A percentile compares a stretch with the other conserved stretches of the same genome.
Conservation (phyloP, 805 yeast genomes). For the Zygosaccharomyces gambellarensis region DNA sequence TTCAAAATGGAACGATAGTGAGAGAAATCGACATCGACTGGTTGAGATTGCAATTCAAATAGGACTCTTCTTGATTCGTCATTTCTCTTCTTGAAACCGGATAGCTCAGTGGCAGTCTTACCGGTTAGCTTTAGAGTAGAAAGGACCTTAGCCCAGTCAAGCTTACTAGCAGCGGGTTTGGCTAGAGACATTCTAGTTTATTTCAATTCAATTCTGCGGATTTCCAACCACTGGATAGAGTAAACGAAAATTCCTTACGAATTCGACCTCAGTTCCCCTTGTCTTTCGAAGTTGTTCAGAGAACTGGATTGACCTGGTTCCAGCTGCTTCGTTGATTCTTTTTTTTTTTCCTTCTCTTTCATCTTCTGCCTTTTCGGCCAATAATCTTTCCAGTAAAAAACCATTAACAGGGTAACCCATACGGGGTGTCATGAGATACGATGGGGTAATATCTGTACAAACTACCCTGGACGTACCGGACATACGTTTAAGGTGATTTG, state of each 20-base stretch:
- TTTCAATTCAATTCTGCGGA: neutral
- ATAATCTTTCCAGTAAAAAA: neutral
- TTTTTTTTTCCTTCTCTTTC: neutral
- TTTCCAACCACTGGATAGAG: neutral
- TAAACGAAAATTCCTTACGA: neutral
- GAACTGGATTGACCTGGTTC: neutral
- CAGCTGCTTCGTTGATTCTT: neutral
- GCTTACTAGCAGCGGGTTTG: constrained; percentile 67
- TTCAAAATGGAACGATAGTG: constrained; percentile 76
- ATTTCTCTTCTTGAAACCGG: constrained; percentile 95
- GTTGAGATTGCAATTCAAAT: constrained; percentile 63
- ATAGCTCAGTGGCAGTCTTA: constrained; percentile 78
- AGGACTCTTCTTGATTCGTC: constrained; percentile 92
- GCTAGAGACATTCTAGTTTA: constrained; percentile 31
- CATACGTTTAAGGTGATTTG: neutral
- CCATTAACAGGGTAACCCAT: neutral
- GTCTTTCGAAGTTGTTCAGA: neutral
- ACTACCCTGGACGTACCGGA: no score
- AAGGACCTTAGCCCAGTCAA: constrained; percentile 93
- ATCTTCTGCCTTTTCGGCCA: neutral
- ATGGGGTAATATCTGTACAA: neutral
- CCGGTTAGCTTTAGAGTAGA: constrained; percentile 89
- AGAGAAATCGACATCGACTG: constrained; percentile 73
- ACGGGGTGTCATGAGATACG: neutral
- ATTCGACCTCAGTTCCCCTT: neutral